A percentile compares a stretch with the other conserved stretches of the same genome.
Conservation (phyloP, 1,284 basidiomycete genomes). For the Trametes pubescens region DNA sequence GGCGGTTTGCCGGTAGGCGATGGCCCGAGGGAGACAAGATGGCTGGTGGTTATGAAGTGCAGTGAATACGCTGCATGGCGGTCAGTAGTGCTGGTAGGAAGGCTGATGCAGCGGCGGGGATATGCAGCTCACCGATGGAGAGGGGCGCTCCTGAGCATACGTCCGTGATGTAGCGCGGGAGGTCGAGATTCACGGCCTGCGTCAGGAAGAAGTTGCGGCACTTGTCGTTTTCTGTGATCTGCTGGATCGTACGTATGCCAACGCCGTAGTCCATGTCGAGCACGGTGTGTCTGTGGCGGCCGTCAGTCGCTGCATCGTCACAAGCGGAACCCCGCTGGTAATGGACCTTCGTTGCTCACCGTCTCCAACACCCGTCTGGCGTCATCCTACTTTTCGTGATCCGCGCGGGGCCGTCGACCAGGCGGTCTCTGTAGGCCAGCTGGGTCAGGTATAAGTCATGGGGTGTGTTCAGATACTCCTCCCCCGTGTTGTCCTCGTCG, state of each 20-base stretch:
- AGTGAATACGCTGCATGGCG: background rate
- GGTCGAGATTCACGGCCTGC: slow-evolving; percentile 10
- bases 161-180: slow-evolving; percentile 3
- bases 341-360: background rate
- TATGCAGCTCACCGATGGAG: slow-evolving; percentile 1
- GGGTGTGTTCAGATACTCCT: background rate
- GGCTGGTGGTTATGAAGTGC: slow-evolving; percentile 6
- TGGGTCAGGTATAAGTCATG: background rate
- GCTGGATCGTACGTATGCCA: background rate
- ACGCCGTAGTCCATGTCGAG: slow-evolving; percentile 10
- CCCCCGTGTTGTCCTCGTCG: background rate
- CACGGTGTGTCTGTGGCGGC: slow-evolving; percentile 3
- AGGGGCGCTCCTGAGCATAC: background rate
- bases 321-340: background rate
- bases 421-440: background rate
- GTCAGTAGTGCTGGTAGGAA: background rate
- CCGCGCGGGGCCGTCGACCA: background rate
- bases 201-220: slow-evolving; percentile 16
- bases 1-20: slow-evolving; percentile 7
- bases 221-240: background rate
- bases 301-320: too few relatives aligned
- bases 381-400: background rate
- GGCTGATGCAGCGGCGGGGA: background rate
- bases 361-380: background rate
- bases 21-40: slow-evolving; percentile 9